Evolutionary conservation across 352 stramenopile species (phyloP).

Genomic region (Phytophthora kernoviae): DNA sequence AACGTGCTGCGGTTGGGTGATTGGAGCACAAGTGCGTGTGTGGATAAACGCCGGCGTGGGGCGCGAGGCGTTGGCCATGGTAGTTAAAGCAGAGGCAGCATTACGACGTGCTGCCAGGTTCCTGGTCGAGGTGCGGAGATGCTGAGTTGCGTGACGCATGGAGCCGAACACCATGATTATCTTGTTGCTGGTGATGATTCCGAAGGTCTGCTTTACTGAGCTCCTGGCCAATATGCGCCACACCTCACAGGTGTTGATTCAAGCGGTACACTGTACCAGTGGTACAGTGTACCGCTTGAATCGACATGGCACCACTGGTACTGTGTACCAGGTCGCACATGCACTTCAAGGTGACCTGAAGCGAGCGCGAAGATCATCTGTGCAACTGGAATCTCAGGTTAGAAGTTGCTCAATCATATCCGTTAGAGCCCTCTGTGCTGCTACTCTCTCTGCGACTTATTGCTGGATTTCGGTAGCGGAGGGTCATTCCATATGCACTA

Average conservation of each 20-base stretch:
- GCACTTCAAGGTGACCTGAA: too few species aligned
- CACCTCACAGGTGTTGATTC: not conserved
- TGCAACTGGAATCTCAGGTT: too few species aligned
- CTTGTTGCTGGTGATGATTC: not conserved
- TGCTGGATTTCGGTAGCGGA: too few species aligned
- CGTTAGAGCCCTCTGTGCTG: too few species aligned
- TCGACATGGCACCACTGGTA: too few species aligned
- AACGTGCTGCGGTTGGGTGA: constrained; percentile 31
- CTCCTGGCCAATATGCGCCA: constrained; percentile 7
- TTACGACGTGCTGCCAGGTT: constrained; percentile 3
- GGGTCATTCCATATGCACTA: too few species aligned
- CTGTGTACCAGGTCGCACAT: too few species aligned
- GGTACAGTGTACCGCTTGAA: constrained; percentile 16
- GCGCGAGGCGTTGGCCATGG: constrained; percentile 3
- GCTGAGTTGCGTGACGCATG: constrained; percentile 32
- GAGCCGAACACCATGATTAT: constrained; percentile 32
- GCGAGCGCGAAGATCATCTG: too few species aligned
- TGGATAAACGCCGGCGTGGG: constrained; percentile 11
- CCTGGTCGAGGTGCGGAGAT: constrained; percentile 26
- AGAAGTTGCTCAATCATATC: too few species aligned
- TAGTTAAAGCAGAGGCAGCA: constrained; percentile 8
- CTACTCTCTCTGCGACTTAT: too few species aligned
- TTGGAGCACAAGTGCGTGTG: constrained; percentile 6
- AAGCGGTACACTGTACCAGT: constrained; percentile 7
- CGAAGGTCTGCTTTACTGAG: constrained; percentile 6